These are phyloP conservation scores for Plasmodium coatneyi DNA, from an alignment of 169 alveolate species.

Conservation along the genomic window DNA sequence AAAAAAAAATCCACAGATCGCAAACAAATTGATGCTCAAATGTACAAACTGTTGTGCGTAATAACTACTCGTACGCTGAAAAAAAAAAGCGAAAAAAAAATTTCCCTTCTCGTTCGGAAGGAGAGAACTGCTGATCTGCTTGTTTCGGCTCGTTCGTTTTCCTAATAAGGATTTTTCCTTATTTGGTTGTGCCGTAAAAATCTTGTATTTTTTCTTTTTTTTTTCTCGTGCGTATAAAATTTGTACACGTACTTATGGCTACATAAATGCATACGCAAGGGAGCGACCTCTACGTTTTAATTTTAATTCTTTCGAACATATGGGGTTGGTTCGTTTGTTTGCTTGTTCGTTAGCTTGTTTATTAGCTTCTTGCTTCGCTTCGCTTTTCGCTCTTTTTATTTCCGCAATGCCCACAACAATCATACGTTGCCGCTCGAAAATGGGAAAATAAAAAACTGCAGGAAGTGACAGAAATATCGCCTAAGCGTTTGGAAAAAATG, in stretches of 20 bases:
- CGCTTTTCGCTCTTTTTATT: not conserved
- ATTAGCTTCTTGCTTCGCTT: not conserved
- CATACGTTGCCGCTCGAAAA: not conserved
- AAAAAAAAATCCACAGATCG: not conserved
- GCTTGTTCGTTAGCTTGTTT: not conserved
- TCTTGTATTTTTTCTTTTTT: not conserved
- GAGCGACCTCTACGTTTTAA: not conserved
- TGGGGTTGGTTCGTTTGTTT: not conserved
- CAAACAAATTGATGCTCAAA: not conserved
- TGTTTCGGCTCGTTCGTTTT: not conserved
- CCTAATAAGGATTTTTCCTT: not conserved
- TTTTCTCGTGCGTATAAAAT: not conserved
- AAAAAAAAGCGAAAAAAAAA: not conserved
- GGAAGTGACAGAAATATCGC: not conserved
- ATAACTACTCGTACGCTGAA: not conserved
- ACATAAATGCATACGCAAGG: not conserved
- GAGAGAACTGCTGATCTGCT: not conserved
- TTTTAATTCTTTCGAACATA: too few relatives aligned
- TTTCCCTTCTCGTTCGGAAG: not conserved
- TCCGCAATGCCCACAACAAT: not conserved
- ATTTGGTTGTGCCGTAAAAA: not conserved
- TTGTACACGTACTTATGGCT: not conserved
- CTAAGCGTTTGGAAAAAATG: not conserved
- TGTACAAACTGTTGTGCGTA: not conserved
- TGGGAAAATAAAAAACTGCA: not conserved